Evolutionary conservation across 306 rosid genomes (phyloP), one percentile per base, ranked within the genome.

Genomic region (Sindora glabra): DNA sequence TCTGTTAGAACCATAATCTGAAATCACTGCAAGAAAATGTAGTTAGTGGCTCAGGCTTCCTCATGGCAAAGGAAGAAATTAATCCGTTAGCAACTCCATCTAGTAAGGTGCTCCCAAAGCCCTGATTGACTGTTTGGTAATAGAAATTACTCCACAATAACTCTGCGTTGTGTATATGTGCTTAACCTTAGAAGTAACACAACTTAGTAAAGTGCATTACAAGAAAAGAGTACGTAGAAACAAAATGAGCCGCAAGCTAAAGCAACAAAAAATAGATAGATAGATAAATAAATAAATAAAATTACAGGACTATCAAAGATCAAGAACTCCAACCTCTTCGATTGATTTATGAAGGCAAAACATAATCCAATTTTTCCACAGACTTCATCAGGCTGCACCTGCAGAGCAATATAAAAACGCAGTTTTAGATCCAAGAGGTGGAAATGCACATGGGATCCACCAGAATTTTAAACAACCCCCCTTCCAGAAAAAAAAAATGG

Each of bases 311-410:
- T 2, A 2, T 26, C 3, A 26, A 26, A 26, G 4, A 26, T 26
- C 4, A 36, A 16, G 15, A 11, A 10, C n/a, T 14, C 79, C 50
- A 40, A 87, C 95, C 86, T 89, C 19, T 53, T 62, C 38, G 70
- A 56, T 65, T 73, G 64, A 23, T 15, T 65, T 63, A 57, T 76
- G 29, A 54, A 46, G 53, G 65, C 38, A 21, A 39, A 32, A 50
- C 97, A 90, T 27, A 90, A 50, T 62, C 88, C 95, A 69, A 84
- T 59, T 72, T 77, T 81, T 12, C 74, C 59, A 41, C 97, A 90
- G n/a, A 86, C 68, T 44, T 71, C 74, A 58, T 16, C 52, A 26
- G 95, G 86, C 13, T 17, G 55, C 18, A 80, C 81, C 97, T 90
- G 83, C 68, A 86, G 62, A 67, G 57, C 59, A 68, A 21, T 18